These are phyloP conservation scores for Bolboschoenus planiculmis DNA, from an alignment of 176 grass and related monocot species.

Conservation along the genomic window DNA sequence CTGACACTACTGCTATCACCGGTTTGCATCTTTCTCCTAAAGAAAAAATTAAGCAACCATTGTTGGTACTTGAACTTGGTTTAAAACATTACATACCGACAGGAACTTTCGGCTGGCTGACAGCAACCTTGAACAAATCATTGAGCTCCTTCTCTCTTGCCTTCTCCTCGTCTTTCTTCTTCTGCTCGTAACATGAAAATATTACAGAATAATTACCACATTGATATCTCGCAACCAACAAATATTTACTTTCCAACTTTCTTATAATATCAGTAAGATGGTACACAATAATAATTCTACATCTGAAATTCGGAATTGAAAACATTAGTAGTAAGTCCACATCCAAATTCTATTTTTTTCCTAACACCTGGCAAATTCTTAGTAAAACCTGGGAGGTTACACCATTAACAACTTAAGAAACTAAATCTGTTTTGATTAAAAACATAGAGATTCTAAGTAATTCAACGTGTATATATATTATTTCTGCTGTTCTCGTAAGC, in stretches of 20 bases:
- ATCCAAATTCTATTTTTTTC: background rate
- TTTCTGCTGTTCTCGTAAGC: background rate
- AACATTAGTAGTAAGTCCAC: no score
- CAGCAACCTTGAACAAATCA: conserved; percentile 97
- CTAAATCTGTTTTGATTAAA: background rate
- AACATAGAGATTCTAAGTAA: background rate
- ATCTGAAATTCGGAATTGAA: no score
- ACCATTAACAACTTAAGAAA: background rate
- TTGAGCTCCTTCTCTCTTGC: conserved; percentile 97
- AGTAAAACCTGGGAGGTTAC: no score
- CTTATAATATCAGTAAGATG: background rate
- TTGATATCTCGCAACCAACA: background rate
- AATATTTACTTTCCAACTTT: background rate
- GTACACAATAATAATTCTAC: background rate
- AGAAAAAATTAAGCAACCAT: background rate
- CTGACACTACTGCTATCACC: background rate
- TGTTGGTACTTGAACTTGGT: background rate
- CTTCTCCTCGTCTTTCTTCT: conserved; percentile 97
- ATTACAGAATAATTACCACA: background rate
- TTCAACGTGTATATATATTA: background rate
- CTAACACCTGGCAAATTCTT: background rate
- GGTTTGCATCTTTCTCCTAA: background rate
- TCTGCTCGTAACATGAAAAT: conserved; percentile 40
- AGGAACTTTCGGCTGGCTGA: conserved; percentile 97
- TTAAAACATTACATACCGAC: conserved; percentile 49